phyloP scores from a whole-genome alignment of 371 early-diverging fungal species.

The Batkoa obscura region DNA sequence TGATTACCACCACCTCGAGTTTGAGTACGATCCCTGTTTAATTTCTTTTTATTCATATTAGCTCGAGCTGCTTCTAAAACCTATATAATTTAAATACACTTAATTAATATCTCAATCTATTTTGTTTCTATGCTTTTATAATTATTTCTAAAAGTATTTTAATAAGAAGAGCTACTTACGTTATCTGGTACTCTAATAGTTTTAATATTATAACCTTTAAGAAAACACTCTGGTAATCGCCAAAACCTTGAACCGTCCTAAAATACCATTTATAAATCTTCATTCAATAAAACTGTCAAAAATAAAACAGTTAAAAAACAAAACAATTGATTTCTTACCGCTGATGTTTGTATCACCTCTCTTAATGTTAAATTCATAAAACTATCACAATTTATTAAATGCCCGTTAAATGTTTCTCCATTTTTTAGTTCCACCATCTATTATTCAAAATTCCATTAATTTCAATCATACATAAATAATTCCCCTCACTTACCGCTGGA shows the following conservation, averaged over 20 bases:
- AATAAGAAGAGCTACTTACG: conserved; percentile 10
- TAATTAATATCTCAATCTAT: conserved; percentile 13
- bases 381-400: conserved; percentile 88
- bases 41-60: too few species aligned
- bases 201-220: conserved; percentile 87
- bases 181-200: conserved; percentile 85
- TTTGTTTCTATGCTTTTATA: too few species aligned
- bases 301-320: not conserved
- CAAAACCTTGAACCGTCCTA: conserved; percentile 85
- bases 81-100: too few species aligned
- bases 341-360: conserved; percentile 86
- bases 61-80: too few species aligned
- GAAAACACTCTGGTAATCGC: conserved; percentile 76
- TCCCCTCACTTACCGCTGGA: conserved; percentile 45
- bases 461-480: not conserved
- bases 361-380: conserved; percentile 94
- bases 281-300: conserved; percentile 81
- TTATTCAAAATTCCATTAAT: not conserved
- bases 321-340: conserved; percentile 20
- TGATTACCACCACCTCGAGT: too few species aligned
- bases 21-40: too few species aligned
- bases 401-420: conserved; percentile 95
- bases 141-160: too few species aligned
- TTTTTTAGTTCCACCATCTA: conserved; percentile 93
- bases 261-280: conserved; percentile 25